A percentile compares a stretch with the other conserved stretches of the same genome.
These are phyloP conservation scores for Dactylellina cionopaga DNA, from an alignment of 2,329 filamentous ascomycete genomes.

Conservation along the genomic window DNA sequence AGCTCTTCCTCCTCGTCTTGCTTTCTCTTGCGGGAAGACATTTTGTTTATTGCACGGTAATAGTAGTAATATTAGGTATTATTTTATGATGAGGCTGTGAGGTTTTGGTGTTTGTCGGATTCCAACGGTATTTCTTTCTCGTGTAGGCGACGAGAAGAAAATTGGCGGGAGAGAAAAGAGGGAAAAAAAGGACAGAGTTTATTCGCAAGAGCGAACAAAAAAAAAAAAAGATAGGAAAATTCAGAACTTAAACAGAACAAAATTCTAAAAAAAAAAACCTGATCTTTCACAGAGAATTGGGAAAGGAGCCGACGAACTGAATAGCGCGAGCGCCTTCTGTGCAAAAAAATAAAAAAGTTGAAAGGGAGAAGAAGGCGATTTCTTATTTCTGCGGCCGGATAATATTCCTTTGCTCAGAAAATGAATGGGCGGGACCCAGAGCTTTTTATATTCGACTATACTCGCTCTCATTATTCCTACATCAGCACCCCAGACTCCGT, in stretches of 20 bases:
- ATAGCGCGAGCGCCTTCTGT: conserved; percentile 18
- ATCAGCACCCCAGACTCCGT: background rate
- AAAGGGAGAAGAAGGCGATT: conserved; percentile 5
- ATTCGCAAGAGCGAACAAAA: conserved; percentile 23
- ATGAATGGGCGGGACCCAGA: conserved; percentile 27
- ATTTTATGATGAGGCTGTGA: background rate
- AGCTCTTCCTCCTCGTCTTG: conserved; percentile 55
- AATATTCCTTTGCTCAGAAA: conserved; percentile 20
- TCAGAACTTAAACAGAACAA: background rate
- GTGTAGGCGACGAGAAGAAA: background rate
- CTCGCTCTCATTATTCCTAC: background rate
- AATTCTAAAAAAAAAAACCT: conserved; percentile 8
- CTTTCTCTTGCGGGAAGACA: conserved; percentile 56
- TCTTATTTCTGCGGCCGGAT: conserved; percentile 25
- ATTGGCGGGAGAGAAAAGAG: conserved; percentile 1
- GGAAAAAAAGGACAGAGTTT: conserved; percentile 33
- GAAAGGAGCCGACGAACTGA: conserved; percentile 7
- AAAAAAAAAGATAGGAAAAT: background rate
- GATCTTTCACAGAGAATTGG: background rate
- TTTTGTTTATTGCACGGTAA: background rate
- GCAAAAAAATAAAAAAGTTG: background rate
- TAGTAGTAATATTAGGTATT: conserved; percentile 3
- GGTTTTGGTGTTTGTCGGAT: conserved; percentile 10
- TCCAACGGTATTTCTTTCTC: background rate
- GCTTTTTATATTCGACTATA: conserved; percentile 27